Conservation (phyloP, 2,329 filamentous ascomycete species). For the Rachicladosporium sp. region DNA sequence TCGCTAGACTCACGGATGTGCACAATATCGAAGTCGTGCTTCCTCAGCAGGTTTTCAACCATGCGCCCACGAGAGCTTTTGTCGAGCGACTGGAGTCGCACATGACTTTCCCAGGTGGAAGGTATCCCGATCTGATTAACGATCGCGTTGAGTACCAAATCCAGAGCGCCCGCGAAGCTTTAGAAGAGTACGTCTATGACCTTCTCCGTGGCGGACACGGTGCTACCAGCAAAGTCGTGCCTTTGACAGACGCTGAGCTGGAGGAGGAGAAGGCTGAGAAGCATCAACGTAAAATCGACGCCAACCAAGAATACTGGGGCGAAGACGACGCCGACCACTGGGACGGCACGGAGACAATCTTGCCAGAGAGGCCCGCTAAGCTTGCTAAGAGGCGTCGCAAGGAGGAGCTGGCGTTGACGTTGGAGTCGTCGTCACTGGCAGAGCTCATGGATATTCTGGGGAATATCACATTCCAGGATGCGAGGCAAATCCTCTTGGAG, state of each 20-base stretch:
- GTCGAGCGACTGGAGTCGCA: constrained; percentile 8
- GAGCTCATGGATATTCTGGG: too few relatives aligned
- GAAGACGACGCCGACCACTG: too few relatives aligned
- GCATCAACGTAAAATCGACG: too few relatives aligned
- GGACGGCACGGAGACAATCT: too few relatives aligned
- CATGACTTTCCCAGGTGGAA: constrained; percentile 8
- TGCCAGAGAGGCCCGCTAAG: too few relatives aligned
- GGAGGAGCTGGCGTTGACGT: too few relatives aligned
- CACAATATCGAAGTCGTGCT: constrained; percentile 16
- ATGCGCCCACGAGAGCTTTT: constrained; percentile 10
- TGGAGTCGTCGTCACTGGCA: too few relatives aligned
- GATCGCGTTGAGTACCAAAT: constrained; percentile 8
- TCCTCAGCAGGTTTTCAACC: constrained; percentile 8
- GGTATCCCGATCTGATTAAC: constrained; percentile 1
- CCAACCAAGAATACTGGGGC: too few relatives aligned
- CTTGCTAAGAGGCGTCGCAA: too few relatives aligned
- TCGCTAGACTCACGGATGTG: constrained; percentile 11
- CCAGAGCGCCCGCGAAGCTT: constrained; percentile 7
- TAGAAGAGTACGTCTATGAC: constrained; percentile 7
- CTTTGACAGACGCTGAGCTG: too few relatives aligned
- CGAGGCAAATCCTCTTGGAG: constrained; percentile 14
- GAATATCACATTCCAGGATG: constrained; percentile 3
- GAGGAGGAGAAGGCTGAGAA: too few relatives aligned
- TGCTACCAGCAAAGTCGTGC: too few relatives aligned
- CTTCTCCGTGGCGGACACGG: constrained; percentile 1